Percentiles rank a stretch among this genome's conserved stretches.
Conservation (phyloP, 2,329 filamentous ascomycete species). For the Cyphellophora attinorum region DNA sequence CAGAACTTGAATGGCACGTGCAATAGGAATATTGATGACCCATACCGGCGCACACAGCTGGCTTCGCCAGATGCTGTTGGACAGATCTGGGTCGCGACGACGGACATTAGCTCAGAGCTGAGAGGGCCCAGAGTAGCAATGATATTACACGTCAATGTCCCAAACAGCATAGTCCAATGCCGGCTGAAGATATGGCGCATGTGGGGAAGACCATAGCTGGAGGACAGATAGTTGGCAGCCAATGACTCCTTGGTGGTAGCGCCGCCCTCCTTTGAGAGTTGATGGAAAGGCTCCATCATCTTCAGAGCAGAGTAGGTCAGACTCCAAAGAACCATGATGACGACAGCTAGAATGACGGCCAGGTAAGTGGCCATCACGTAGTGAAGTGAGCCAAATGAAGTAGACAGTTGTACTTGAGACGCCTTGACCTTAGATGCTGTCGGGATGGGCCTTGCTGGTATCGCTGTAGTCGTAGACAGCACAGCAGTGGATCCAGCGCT, state of each 20-base stretch:
- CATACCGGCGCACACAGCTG: conserved; percentile 9
- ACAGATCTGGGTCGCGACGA: conserved; percentile 7
- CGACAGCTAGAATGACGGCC: conserved; percentile 5
- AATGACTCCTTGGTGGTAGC: conserved; percentile 8
- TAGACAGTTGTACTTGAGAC: background rate
- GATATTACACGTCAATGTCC: conserved; percentile 3
- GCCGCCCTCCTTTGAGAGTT: conserved; percentile 6
- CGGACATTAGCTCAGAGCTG: conserved; percentile 6
- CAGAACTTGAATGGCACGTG: conserved; percentile 4
- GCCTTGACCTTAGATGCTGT: background rate
- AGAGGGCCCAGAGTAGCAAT: conserved; percentile 6
- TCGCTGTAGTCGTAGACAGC: background rate
- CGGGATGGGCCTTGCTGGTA: background rate
- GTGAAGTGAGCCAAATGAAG: background rate
- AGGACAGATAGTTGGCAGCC: conserved; percentile 9
- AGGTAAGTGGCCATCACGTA: conserved; percentile 1
- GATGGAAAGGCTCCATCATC: conserved; percentile 15
- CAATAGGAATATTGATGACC: conserved; percentile 7
- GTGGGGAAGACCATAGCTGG: background rate
- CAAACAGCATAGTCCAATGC: conserved; percentile 7
- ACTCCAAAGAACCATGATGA: conserved; percentile 8
- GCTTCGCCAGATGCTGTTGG: background rate
- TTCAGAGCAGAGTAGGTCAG: conserved; percentile 7
- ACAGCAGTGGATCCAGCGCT: background rate
- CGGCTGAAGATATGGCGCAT: conserved; percentile 4